Evolutionary conservation across 2,329 filamentous ascomycete genomes (phyloP).

Genomic region (Ophiostoma ips): DNA sequence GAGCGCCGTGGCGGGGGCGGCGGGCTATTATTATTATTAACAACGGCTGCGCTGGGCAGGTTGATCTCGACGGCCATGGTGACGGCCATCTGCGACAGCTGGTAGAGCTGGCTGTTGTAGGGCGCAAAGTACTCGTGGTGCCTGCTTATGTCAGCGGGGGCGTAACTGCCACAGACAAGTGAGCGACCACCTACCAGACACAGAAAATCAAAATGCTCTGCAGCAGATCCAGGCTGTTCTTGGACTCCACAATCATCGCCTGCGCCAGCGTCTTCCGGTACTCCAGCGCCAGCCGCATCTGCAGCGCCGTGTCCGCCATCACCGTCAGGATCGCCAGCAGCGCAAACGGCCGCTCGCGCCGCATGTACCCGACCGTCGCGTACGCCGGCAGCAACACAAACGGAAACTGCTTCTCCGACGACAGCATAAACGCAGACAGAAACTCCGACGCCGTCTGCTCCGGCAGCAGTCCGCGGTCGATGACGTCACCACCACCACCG

Average conservation of each 20-base stretch:
- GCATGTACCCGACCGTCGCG: conserved; percentile 10
- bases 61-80: conserved; percentile 14
- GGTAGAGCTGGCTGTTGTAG: conserved; percentile 13
- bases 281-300: conserved; percentile 12
- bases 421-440: conserved; percentile 4
- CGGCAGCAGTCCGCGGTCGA: conserved; percentile 10
- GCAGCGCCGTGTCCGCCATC: conserved; percentile 6
- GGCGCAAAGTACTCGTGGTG: conserved; percentile 13
- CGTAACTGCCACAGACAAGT: background rate
- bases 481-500: conserved; percentile 5
- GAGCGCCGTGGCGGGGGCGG: too few species aligned
- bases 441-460: conserved; percentile 8
- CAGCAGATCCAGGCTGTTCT: conserved; percentile 13
- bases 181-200: conserved; percentile 10
- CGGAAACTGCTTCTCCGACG: conserved; percentile 9
- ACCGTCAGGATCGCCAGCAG: conserved; percentile 13
- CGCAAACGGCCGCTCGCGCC: conserved; percentile 13
- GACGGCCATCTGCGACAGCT: conserved; percentile 14
- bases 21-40: too few species aligned
- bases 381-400: conserved; percentile 12
- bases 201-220: conserved; percentile 16
- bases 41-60: conserved; percentile 8
- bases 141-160: conserved; percentile 6
- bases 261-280: conserved; percentile 14
- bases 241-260: conserved; percentile 13